Evolutionary conservation across 331 rosid species (phyloP).

Genomic region (Malus hybrid): DNA sequence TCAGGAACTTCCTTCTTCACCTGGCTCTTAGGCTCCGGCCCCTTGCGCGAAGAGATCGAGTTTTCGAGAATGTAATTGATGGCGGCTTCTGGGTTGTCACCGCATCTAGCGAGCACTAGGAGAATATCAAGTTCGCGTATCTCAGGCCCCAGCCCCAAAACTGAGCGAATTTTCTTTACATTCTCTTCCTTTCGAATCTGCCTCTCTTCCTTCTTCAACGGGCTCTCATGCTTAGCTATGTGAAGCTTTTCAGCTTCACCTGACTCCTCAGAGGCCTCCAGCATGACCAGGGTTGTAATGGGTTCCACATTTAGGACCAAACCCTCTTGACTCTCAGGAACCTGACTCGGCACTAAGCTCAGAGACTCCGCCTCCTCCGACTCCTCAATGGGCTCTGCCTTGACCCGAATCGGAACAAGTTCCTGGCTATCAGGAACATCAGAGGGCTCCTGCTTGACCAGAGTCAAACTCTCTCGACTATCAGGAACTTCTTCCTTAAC

Average conservation of each 20-base stretch:
- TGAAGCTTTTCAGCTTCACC: neutral
- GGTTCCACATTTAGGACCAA: neutral
- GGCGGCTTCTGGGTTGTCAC: constrained; percentile 8
- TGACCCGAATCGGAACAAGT: constrained; percentile 10
- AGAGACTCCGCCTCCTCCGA: neutral
- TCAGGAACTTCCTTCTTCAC: constrained; percentile 18
- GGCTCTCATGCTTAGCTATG: neutral
- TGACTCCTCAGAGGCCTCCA: neutral
- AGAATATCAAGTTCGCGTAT: constrained; percentile 8
- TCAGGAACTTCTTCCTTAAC: constrained; percentile 11
- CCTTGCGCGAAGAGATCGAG: neutral
- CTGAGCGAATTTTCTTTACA: constrained; percentile 7
- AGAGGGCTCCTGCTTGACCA: neutral
- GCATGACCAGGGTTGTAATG: neutral
- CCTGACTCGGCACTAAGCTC: neutral
- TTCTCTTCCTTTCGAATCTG: neutral
- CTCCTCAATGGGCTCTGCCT: neutral
- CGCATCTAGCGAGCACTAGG: constrained; percentile 1
- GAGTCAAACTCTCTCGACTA: neutral
- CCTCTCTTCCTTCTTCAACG: neutral
- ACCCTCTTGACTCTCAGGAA: neutral
- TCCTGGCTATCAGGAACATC: neutral
- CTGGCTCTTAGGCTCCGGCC: neutral
- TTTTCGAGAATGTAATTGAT: constrained; percentile 10
- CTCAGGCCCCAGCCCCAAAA: constrained; percentile 5